Evolutionary conservation across 1,284 basidiomycete genomes (phyloP).

Genomic region (Malassezia dermatis): DNA sequence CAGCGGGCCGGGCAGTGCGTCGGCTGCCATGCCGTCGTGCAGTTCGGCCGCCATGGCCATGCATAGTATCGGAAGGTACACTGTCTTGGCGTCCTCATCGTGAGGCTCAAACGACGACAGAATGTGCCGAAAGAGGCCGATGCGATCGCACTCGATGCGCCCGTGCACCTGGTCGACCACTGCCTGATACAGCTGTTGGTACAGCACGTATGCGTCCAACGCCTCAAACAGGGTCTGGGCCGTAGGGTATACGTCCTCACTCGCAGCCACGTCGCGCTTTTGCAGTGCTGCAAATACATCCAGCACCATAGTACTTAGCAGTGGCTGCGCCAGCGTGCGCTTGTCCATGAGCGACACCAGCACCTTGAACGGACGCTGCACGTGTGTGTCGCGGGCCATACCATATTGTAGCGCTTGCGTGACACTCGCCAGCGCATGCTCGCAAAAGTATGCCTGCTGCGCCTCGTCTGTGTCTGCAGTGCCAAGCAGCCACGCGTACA

Average conservation of each 20-base stretch:
- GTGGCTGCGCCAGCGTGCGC: constrained; percentile 78
- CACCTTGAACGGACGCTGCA: constrained; percentile 76
- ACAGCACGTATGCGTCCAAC: constrained; percentile 75
- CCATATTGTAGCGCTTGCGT: constrained; percentile 23
- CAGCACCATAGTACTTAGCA: constrained; percentile 68
- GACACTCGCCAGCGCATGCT: constrained; percentile 24
- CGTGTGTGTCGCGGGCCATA: constrained; percentile 54
- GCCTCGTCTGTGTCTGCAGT: constrained; percentile 59
- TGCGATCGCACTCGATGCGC: constrained; percentile 6
- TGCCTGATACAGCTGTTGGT: constrained; percentile 62
- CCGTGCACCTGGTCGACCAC: constrained; percentile 45
- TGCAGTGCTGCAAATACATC: constrained; percentile 61
- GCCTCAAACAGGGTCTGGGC: constrained; percentile 84
- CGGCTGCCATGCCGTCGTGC: not conserved
- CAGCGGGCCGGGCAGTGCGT: not conserved
- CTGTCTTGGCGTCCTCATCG: constrained; percentile 67
- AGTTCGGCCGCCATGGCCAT: not conserved
- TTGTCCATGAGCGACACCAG: constrained; percentile 91
- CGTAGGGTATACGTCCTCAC: constrained; percentile 62
- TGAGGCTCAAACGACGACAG: constrained; percentile 61
- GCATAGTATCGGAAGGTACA: constrained; percentile 59
- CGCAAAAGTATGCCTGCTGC: constrained; percentile 26
- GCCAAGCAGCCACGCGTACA: constrained; percentile 83
- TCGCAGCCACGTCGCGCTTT: constrained; percentile 44
- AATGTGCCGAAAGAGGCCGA: constrained; percentile 56